Evolutionary conservation across 352 stramenopile species (phyloP), one percentile per base, ranked within the genome.

Genomic region (Phytopythium mirpurense): DNA sequence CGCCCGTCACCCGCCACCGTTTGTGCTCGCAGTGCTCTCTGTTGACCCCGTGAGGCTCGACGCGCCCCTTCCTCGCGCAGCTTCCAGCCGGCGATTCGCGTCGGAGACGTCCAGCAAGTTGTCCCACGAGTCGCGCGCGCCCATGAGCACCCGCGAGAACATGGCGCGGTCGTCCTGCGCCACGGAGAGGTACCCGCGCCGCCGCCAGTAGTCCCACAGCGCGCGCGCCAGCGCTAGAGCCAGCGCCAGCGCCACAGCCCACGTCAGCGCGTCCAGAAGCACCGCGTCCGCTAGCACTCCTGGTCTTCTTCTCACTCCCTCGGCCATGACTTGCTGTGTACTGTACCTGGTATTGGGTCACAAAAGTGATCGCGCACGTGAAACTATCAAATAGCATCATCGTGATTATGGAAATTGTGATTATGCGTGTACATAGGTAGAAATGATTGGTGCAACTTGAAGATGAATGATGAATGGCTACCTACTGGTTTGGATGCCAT

Each of bases 71-170:
- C 5, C 24, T 23, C 23, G 19, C 3, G 23, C 23, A 16, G 12
- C 23, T 15, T 11, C 23, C 14, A 5, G 16, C 8, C 23, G 46
- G 11, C 41, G 16, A 29, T 31, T 10, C 24, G n/a, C n/a, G n/a
- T n/a, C n/a, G n/a, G n/a, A n/a, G n/a, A n/a, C n/a, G 19, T 12
- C 46, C 34, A 54, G 1, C 21, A 54, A 35, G 35, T 45, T 24
- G 35, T 54, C 79, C 70, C 71, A 87, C 56, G 82, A 93, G 54
- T 93, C 79, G 21, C 80, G 82, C 16, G 79, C 68, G 24, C 62
- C 62, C 51, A 78, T 67, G 27, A 93, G 74, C 56, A 74, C 55
- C 18, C 71, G 65, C 42, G 76, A 84, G 61, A 81, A 90, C 59
- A 93, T 74, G 42, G 43, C 61, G 46, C 69, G 67, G 57, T 85